These are phyloP conservation scores for Austroboletus eburneus DNA, from an alignment of 768 basidiomycete species.

Conservation along the genomic window DNA sequence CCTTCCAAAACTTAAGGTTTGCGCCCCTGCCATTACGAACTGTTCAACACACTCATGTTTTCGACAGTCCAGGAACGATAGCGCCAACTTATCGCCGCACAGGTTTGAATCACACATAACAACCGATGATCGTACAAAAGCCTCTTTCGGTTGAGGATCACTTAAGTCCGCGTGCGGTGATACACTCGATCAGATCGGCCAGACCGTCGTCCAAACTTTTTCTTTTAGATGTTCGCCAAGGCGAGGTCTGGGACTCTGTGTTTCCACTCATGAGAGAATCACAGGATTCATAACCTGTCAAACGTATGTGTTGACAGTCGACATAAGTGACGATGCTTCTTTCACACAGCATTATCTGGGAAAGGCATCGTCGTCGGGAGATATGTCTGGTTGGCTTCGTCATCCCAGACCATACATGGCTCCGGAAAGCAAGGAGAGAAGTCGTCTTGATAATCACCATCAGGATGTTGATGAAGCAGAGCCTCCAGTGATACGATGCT, in stretches of 20 bases:
- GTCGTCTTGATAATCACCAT: slow-evolving; percentile 5
- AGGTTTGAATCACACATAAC: slow-evolving; percentile 4
- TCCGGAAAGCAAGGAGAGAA: slow-evolving; percentile 24
- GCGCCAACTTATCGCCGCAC: slow-evolving; percentile 14
- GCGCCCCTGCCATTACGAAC: background rate
- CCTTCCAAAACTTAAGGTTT: background rate
- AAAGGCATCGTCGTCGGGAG: slow-evolving; percentile 5
- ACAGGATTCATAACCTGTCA: slow-evolving; percentile 1
- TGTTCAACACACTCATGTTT: background rate
- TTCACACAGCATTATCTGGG: background rate
- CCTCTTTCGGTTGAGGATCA: background rate
- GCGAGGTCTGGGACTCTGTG: background rate
- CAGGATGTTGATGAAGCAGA: slow-evolving; percentile 6
- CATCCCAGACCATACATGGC: background rate
- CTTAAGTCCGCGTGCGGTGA: slow-evolving; percentile 12
- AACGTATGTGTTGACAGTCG: background rate
- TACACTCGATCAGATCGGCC: slow-evolving; percentile 3
- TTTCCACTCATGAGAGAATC: background rate
- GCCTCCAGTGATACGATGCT: slow-evolving; percentile 4
- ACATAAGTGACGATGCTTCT: background rate
- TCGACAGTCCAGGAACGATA: background rate
- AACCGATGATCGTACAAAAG: slow-evolving; percentile 1
- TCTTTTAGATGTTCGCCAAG: background rate
- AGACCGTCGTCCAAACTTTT: background rate
- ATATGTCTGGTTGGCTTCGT: background rate